Conservation (phyloP, 495 filamentous ascomycete genomes). For the Talaromyces stipitatus region DNA sequence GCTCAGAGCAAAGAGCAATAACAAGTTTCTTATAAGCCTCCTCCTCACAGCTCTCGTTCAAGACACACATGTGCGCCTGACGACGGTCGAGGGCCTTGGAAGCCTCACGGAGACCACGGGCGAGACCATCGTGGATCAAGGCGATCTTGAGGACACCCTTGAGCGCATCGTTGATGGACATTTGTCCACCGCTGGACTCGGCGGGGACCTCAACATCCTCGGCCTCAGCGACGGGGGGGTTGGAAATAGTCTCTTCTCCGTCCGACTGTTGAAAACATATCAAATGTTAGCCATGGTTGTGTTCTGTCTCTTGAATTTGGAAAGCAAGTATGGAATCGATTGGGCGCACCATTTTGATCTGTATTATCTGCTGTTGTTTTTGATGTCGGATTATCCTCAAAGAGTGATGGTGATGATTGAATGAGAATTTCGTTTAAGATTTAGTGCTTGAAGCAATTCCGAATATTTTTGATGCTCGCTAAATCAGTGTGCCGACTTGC, state of each 20-base stretch:
- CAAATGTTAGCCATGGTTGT: not conserved
- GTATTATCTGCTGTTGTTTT: not conserved
- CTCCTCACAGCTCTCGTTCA: slow-evolving; percentile 98
- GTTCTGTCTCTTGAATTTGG: not conserved
- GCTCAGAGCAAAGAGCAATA: slow-evolving; percentile 93
- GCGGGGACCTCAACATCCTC: slow-evolving; percentile 89
- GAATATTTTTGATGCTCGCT: slow-evolving; percentile 3
- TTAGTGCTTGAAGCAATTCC: not conserved
- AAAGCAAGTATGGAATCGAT: not conserved
- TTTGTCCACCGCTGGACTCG: slow-evolving; percentile 82
- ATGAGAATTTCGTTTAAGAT: not conserved
- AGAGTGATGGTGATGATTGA: slow-evolving; percentile 32
- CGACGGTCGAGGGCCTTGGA: slow-evolving; percentile 95
- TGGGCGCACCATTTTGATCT: slow-evolving; percentile 22
- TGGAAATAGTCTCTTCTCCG: slow-evolving; percentile 80
- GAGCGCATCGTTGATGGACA: slow-evolving; percentile 95
- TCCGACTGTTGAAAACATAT: slow-evolving; percentile 51
- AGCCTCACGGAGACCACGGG: slow-evolving; percentile 94
- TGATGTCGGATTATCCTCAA: slow-evolving; percentile 57
- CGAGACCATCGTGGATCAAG: slow-evolving; percentile 98
- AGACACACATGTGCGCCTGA: slow-evolving; percentile 98
- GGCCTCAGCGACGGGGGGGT: slow-evolving; percentile 57
- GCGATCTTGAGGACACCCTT: slow-evolving; percentile 96
- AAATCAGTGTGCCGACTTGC: slow-evolving; percentile 6
- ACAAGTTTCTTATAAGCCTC: slow-evolving; percentile 99